A percentile compares a stretch with the other conserved stretches of the same genome.
Evolutionary conservation across 371 early-diverging fungal genomes (phyloP).

Genomic region (Syncephalastrum monosporum): DNA sequence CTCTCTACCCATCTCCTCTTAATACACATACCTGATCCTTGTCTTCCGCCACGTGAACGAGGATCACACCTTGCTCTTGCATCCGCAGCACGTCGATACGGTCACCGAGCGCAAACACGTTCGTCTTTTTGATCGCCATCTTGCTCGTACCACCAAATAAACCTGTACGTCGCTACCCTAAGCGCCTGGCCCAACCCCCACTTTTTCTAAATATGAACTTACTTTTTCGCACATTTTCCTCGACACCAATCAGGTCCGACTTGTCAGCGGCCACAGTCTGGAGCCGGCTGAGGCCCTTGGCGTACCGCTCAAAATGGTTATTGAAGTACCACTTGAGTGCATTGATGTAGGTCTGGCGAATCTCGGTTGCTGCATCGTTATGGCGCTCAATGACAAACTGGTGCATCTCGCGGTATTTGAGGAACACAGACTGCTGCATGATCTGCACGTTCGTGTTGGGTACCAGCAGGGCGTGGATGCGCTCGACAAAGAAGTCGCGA

Average conservation of each 20-base stretch:
- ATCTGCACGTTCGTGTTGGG: slow-evolving; percentile 91
- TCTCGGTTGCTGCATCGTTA: slow-evolving; percentile 85
- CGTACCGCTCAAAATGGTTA: slow-evolving; percentile 87
- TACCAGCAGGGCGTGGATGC: slow-evolving; percentile 78
- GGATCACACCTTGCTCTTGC: slow-evolving; percentile 75
- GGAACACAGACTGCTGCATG: slow-evolving; percentile 83
- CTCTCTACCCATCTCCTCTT: too few relatives aligned
- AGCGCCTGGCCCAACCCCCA: background rate
- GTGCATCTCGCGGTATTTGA: slow-evolving; percentile 86
- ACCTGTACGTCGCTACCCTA: slow-evolving; percentile 8
- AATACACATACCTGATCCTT: slow-evolving; percentile 54
- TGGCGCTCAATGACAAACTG: slow-evolving; percentile 86
- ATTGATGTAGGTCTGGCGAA: slow-evolving; percentile 81
- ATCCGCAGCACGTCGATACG: slow-evolving; percentile 68
- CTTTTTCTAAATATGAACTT: background rate
- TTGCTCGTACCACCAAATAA: slow-evolving; percentile 58
- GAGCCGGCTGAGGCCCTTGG: slow-evolving; percentile 67
- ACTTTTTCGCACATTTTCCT: slow-evolving; percentile 70
- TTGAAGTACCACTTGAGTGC: slow-evolving; percentile 82
- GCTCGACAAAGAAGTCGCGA: slow-evolving; percentile 81
- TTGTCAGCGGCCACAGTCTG: slow-evolving; percentile 82
- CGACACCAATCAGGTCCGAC: slow-evolving; percentile 79
- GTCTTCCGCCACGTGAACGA: slow-evolving; percentile 81
- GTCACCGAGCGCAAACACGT: slow-evolving; percentile 73
- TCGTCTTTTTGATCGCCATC: slow-evolving; percentile 62